Percentiles rank a stretch among this genome's conserved stretches.
Evolutionary conservation across 495 filamentous ascomycete genomes (phyloP).

Genomic region (Penicillium maclennaniae): DNA sequence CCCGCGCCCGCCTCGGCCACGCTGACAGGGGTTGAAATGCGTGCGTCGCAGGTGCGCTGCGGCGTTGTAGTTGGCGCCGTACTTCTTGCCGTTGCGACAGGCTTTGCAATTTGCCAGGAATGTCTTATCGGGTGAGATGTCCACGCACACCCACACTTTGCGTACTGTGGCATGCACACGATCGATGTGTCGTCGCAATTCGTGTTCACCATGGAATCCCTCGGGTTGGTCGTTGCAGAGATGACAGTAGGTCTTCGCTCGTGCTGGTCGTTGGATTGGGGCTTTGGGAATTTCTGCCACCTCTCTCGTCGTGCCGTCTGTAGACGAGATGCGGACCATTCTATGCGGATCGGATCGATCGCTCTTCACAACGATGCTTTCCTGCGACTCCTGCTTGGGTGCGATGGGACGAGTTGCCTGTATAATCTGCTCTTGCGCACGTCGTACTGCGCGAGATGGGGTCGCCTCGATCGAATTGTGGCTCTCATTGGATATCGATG

Average conservation of each 20-base stretch:
- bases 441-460: conserved; percentile 38
- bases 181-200: conserved; percentile 81
- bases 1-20: conserved; percentile 50
- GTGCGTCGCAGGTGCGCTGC: conserved; percentile 86
- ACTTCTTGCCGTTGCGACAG: conserved; percentile 72
- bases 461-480: conserved; percentile 24
- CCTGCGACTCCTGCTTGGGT: conserved; percentile 37
- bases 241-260: conserved; percentile 70
- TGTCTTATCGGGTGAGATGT: conserved; percentile 54
- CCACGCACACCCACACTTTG: conserved; percentile 79
- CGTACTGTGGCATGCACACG: conserved; percentile 70
- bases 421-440: conserved; percentile 43
- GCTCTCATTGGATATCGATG: conserved; percentile 33
- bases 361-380: conserved; percentile 16
- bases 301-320: conserved; percentile 56
- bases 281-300: conserved; percentile 64
- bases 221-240: conserved; percentile 74
- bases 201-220: conserved; percentile 91
- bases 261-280: conserved; percentile 70
- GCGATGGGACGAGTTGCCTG: conserved; percentile 43
- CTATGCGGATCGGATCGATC: conserved; percentile 35
- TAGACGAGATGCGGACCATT: conserved; percentile 54
- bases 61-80: conserved; percentile 93
- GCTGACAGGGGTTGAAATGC: conserved; percentile 71
- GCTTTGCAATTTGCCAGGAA: conserved; percentile 85